Percentiles rank a stretch among this genome's conserved stretches.
Conservation (phyloP, 768 basidiomycete genomes). For the Tremella yokohamensis region DNA sequence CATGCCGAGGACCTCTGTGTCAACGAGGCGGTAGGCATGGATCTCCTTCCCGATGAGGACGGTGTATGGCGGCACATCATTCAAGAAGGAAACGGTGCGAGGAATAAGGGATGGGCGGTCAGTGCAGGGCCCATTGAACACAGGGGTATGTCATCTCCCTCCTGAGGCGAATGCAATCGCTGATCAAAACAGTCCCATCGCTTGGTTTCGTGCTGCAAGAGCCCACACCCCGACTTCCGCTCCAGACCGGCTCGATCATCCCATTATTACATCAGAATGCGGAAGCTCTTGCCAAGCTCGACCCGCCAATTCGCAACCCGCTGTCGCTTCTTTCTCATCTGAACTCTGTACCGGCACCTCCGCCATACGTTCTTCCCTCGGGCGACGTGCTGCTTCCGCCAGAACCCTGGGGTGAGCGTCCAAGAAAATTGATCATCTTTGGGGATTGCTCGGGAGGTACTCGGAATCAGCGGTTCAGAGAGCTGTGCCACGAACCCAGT, state of each 20-base stretch:
- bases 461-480: conserved; percentile 29
- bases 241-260: conserved; percentile 37
- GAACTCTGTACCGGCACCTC: conserved; percentile 33
- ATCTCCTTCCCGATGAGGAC: conserved; percentile 33
- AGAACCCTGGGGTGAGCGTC: conserved; percentile 14
- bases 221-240: conserved; percentile 35
- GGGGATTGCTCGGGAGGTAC: conserved; percentile 49
- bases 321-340: conserved; percentile 41
- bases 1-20: conserved; percentile 31
- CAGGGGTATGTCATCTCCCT: conserved; percentile 32
- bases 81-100: conserved; percentile 28
- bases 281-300: conserved; percentile 25
- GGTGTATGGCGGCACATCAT: conserved; percentile 44
- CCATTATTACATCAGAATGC: conserved; percentile 43
- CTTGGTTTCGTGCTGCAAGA: conserved; percentile 48
- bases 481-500: conserved; percentile 42
- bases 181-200: conserved; percentile 31
- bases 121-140: conserved; percentile 48
- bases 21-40: conserved; percentile 46
- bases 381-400: conserved; percentile 44
- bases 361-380: conserved; percentile 42
- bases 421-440: conserved; percentile 46
- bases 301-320: conserved; percentile 44
- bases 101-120: conserved; percentile 42
- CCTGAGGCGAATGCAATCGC: neutral